phyloP scores from a whole-genome alignment of 371 early-diverging fungal species.

The Mortierella sp. region DNA sequence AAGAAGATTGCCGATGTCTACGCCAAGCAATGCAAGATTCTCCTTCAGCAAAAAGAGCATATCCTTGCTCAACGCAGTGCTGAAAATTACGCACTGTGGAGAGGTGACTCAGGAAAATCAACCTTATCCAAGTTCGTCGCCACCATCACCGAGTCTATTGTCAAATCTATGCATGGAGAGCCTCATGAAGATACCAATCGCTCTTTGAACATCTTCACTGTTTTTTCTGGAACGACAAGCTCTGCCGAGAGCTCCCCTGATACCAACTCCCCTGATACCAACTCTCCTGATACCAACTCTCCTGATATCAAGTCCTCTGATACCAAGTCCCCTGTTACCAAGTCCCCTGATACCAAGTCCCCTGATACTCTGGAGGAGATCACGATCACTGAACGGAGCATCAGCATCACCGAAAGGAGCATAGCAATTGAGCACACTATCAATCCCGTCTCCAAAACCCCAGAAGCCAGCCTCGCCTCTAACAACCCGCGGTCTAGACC shows the following conservation, averaged over 20 bases:
- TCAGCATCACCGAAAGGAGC: no score
- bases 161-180: not conserved
- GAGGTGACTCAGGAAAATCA: not conserved
- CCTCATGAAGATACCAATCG: not conserved
- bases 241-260: not conserved
- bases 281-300: no score
- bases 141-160: not conserved
- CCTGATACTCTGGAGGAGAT: not conserved
- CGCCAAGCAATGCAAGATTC: not conserved
- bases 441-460: no score
- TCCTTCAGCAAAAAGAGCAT: not conserved
- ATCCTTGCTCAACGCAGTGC: not conserved
- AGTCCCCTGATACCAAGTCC: not conserved
- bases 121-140: no score
- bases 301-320: no score
- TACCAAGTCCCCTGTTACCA: no score
- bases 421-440: no score
- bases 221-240: not conserved
- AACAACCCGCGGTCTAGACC: no score
- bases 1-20: not conserved
- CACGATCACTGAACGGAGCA: not conserved
- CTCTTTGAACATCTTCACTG: not conserved
- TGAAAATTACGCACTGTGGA: not conserved
- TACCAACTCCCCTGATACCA: no score
- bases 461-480: no score